Base-by-base conservation (phyloP, 2,329 filamentous ascomycete genomes). In the Pezicula rhizophila region DNA sequence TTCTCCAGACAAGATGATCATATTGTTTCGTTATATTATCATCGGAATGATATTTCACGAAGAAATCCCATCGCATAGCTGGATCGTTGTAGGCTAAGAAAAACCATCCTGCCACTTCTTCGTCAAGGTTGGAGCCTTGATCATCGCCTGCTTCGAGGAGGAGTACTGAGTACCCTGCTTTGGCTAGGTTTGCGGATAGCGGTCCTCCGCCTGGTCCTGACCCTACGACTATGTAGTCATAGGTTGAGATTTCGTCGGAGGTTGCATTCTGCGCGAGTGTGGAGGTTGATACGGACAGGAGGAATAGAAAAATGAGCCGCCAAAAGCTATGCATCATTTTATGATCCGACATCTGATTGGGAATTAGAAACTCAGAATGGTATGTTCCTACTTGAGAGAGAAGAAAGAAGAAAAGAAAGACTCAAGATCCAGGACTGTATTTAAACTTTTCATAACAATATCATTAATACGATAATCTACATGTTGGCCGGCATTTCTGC, bases 81-180 rank as follows among this genome's bases (percentile, higher is more conserved):
- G 66, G 61, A 53, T 76, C 70, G 54, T 76, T 68, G 14, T 69
- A 73, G 7, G 70, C 69, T 41, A 68, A 64, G n/a, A 69, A 66
- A 44, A 70, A 69, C 52, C 68, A 6, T 69, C 72, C 18, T 75
- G 77, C 6, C 74, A 70, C 26, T 67, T 69, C 66, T 54, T 74
- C 68, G 52, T 71, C 67, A 48, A 68, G 61, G 28, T 61, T 54
- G n/a, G 31, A 38, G 20, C 68, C 71, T 52, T 76, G 69, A 52
- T 79, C 74, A 52, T 75, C 72, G 46, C 74, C 75, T 31, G 74
- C 75, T 55, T 78, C 75, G 26, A 78, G 69, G 6, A 78, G 66
- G 20, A 78, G 68, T 8, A 74, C 73, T 53, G 68, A 74, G 62
- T 72, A 68, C 41, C 75, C 75, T 25, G 71, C 72, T 37, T 72